Percentiles rank a stretch among this genome's conserved stretches.
These are phyloP conservation scores for Amphicarpaea edgeworthii DNA, from an alignment of 306 rosid species.

Conservation along the genomic window DNA sequence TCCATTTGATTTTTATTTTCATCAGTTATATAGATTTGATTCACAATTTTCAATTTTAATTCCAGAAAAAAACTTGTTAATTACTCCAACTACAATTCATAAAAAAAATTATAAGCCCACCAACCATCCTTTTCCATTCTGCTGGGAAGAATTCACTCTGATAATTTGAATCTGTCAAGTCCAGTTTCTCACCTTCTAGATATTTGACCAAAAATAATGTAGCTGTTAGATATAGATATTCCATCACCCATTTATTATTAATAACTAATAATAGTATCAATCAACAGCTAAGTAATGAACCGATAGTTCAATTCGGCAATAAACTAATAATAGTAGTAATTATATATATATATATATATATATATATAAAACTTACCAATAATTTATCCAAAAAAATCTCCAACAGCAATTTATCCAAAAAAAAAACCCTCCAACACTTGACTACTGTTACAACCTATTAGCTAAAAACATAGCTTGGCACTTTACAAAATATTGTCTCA, in stretches of 20 bases:
- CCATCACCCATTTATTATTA: neutral
- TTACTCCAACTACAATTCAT: neutral
- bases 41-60: neutral
- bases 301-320: neutral
- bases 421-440: neutral
- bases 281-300: neutral
- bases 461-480: neutral
- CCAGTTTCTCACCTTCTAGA: slow-evolving; percentile 38
- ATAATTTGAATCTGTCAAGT: slow-evolving; percentile 32
- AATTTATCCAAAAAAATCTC: neutral
- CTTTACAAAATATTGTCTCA: neutral
- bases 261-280: slow-evolving; percentile 2
- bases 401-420: neutral
- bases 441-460: neutral
- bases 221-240: neutral
- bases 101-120: neutral
- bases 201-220: slow-evolving; percentile 44
- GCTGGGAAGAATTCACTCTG: neutral
- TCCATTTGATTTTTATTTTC: neutral
- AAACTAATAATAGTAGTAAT: neutral
- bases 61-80: neutral
- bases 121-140: neutral
- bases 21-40: neutral
- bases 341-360: too few species aligned
- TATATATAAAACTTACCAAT: neutral